Conservation (phyloP, 139 green algal genomes). For the Coccomyxa sp. region DNA sequence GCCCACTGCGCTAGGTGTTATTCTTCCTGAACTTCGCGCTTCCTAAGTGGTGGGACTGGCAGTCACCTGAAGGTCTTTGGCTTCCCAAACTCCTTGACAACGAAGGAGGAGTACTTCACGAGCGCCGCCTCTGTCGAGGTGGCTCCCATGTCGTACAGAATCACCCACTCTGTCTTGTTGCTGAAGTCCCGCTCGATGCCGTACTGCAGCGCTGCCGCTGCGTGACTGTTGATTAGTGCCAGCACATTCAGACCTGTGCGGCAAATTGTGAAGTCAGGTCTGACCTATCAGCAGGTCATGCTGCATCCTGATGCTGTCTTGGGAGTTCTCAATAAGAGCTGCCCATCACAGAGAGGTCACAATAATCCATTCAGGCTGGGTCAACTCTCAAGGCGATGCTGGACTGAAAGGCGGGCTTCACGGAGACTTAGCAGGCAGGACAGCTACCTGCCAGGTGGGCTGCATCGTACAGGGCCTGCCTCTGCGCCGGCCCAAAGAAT, state of each 20-base stretch:
- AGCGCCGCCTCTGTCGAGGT: constrained; percentile 60
- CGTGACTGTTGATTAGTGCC: constrained; percentile 81
- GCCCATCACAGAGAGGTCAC: too few relatives aligned
- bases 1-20: too few relatives aligned
- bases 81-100: constrained; percentile 62
- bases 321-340: too few relatives aligned
- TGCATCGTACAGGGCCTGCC: constrained; percentile 78
- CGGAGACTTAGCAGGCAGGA: too few relatives aligned
- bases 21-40: too few relatives aligned
- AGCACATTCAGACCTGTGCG: constrained; percentile 73
- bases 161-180: constrained; percentile 72
- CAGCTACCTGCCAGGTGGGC: constrained; percentile 60
- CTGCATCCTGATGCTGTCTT: too few relatives aligned
- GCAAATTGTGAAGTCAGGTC: too few relatives aligned
- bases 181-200: constrained; percentile 92
- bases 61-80: constrained; percentile 29
- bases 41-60: too few relatives aligned
- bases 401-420: too few relatives aligned
- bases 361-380: too few relatives aligned
- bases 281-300: too few relatives aligned
- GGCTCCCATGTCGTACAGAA: constrained; percentile 94
- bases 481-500: constrained; percentile 81
- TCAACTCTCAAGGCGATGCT: too few relatives aligned
- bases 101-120: constrained; percentile 75
- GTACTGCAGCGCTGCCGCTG: constrained; percentile 94